phyloP scores from a whole-genome alignment of 176 grass and related monocot genomes.

The Elaeis guineensis region DNA sequence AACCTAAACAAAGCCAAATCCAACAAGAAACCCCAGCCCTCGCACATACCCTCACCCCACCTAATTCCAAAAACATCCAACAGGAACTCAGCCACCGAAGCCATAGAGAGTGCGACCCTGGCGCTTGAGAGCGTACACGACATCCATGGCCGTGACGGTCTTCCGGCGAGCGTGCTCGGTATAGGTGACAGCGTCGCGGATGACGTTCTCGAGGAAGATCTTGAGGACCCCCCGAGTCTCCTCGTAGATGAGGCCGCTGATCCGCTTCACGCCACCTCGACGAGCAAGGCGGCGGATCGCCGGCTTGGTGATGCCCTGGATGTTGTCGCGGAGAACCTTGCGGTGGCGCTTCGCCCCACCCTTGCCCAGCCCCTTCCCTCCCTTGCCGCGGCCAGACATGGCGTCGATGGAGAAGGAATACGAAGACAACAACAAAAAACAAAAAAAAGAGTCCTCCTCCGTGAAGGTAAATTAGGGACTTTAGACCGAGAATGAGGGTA shows the following conservation, averaged over 20 bases:
- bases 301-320: conserved; percentile 70
- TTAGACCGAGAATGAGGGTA: too few species aligned
- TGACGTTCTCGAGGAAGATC: conserved; percentile 80
- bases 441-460: too few species aligned
- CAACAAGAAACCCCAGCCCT: too few species aligned
- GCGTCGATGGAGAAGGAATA: too few species aligned
- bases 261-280: conserved; percentile 58
- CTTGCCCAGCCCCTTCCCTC: conserved; percentile 57
- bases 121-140: conserved; percentile 67
- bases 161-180: conserved; percentile 69
- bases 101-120: conserved; percentile 69
- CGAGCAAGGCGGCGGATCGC: conserved; percentile 42
- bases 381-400: conserved; percentile 28
- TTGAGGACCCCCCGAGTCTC: conserved; percentile 69
- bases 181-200: conserved; percentile 68
- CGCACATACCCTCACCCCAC: too few species aligned
- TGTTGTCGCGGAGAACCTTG: conserved; percentile 64
- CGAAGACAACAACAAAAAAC: too few species aligned
- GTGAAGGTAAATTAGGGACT: too few species aligned
- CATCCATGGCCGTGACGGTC: conserved; percentile 75
- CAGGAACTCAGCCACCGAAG: conserved; percentile 28
- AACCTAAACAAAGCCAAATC: too few species aligned
- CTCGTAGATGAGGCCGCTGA: conserved; percentile 56
- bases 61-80: too few species aligned
- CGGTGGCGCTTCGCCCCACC: conserved; percentile 62